These are phyloP conservation scores for Ceratocystis papillata DNA, from an alignment of 2,329 filamentous ascomycete genomes.

Conservation along the genomic window DNA sequence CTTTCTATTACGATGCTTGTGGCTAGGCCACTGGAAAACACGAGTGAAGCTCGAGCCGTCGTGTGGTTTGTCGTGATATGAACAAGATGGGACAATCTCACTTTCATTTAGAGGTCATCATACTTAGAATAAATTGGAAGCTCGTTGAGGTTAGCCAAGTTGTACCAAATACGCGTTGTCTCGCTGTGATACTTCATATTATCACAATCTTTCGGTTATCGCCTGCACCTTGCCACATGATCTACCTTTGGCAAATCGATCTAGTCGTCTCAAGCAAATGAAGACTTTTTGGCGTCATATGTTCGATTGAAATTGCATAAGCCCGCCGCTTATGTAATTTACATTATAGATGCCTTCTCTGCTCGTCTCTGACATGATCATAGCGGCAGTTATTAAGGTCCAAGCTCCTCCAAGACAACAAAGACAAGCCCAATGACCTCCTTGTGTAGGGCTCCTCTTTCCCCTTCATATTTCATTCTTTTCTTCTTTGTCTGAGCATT, in stretches of 20 bases:
- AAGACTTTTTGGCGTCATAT: not conserved
- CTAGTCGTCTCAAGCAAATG: not conserved
- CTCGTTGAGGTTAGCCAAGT: not conserved
- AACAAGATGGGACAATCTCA: slow-evolving; percentile 7
- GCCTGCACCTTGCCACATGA: not conserved
- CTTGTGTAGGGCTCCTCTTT: not conserved
- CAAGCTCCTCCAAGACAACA: slow-evolving; percentile 8
- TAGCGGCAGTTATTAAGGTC: slow-evolving; percentile 3
- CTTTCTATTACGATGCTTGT: not conserved
- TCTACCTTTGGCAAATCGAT: not conserved
- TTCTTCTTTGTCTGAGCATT: not conserved
- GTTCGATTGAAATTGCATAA: not conserved
- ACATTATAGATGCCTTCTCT: not conserved
- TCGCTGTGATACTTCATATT: not conserved
- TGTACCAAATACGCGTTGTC: not conserved
- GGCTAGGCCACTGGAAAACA: not conserved
- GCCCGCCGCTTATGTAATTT: too few species aligned
- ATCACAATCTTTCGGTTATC: not conserved
- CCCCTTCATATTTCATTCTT: not conserved
- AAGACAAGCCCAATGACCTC: not conserved
- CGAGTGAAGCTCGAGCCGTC: slow-evolving; percentile 12
- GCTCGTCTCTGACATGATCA: not conserved
- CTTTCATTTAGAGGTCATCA: not conserved
- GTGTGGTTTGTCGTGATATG: not conserved
- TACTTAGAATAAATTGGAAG: not conserved